Conservation (phyloP, 1,284 basidiomycete genomes). For the Pisolithus thermaeus region DNA sequence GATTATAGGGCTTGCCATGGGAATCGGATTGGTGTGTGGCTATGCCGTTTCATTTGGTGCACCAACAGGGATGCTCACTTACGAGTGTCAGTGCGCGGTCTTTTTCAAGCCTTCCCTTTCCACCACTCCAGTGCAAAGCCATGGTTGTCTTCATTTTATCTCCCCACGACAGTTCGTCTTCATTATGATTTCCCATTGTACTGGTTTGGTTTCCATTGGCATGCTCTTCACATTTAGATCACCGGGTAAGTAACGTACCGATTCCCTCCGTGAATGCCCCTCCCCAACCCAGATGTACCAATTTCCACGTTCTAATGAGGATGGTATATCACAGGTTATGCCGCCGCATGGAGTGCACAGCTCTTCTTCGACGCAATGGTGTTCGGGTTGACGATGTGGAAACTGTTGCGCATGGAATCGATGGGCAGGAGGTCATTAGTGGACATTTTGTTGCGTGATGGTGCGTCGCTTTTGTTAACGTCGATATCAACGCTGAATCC, state of each 20-base stretch:
- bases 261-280: not conserved
- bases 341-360: slow-evolving; percentile 8
- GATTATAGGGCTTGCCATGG: slow-evolving; percentile 1
- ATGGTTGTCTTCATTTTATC: too few species aligned
- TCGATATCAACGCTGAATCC: not conserved
- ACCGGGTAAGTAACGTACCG: too few species aligned
- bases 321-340: not conserved
- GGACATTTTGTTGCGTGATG: slow-evolving; percentile 13
- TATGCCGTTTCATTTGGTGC: not conserved
- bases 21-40: slow-evolving; percentile 18
- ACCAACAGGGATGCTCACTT: too few species aligned
- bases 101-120: too few species aligned
- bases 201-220: too few species aligned
- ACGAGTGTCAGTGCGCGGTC: too few species aligned
- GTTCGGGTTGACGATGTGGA: slow-evolving; percentile 11
- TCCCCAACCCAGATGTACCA: not conserved
- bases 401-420: slow-evolving; percentile 5
- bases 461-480: slow-evolving; percentile 3
- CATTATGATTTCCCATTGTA: too few species aligned
- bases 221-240: too few species aligned
- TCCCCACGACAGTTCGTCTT: too few species aligned
- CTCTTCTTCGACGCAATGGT: slow-evolving; percentile 11
- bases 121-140: too few species aligned
- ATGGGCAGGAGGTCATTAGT: slow-evolving; percentile 6
- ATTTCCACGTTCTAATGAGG: not conserved